phyloP scores from a whole-genome alignment of 495 filamentous ascomycete genomes.

The Penicillium ucsense region DNA sequence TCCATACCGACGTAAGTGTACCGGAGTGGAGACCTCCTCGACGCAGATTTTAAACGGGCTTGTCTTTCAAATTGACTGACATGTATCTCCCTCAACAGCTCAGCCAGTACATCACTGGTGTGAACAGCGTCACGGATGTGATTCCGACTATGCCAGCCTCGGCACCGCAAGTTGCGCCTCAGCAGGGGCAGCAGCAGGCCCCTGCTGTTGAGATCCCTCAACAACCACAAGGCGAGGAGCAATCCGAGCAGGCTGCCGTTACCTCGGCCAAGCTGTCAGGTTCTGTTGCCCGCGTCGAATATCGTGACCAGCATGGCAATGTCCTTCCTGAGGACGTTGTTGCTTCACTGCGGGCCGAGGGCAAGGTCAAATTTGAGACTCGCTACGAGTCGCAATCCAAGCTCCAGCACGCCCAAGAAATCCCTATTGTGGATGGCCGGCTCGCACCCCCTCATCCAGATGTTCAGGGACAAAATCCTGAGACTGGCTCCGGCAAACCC shows the following conservation, averaged over 20 bases:
- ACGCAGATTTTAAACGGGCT: conserved; percentile 16
- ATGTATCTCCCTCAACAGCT: conserved; percentile 19
- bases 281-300: conserved; percentile 80
- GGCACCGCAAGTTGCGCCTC: conserved; percentile 6
- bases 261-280: conserved; percentile 49
- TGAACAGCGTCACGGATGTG: conserved; percentile 8
- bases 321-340: conserved; percentile 77
- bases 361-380: conserved; percentile 90
- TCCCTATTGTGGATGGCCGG: conserved; percentile 57
- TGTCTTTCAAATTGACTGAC: conserved; percentile 20
- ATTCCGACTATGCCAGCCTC: conserved; percentile 18
- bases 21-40: conserved; percentile 25
- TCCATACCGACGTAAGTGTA: conserved; percentile 73
- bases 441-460: conserved; percentile 78
- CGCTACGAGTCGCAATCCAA: conserved; percentile 85
- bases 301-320: conserved; percentile 90
- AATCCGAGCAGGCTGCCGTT: conserved; percentile 30
- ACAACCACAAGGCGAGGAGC: conserved; percentile 8
- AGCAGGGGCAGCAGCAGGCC: conserved; percentile 2
- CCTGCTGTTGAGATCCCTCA: conserved; percentile 8
- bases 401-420: conserved; percentile 27
- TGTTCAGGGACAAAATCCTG: conserved; percentile 61
- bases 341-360: conserved; percentile 58
- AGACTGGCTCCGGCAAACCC: conserved; percentile 39
- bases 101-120: conserved; percentile 31